These are phyloP conservation scores for Paracoccidioides lutzii DNA, from an alignment of 2,329 filamentous ascomycete species.

Conservation along the genomic window DNA sequence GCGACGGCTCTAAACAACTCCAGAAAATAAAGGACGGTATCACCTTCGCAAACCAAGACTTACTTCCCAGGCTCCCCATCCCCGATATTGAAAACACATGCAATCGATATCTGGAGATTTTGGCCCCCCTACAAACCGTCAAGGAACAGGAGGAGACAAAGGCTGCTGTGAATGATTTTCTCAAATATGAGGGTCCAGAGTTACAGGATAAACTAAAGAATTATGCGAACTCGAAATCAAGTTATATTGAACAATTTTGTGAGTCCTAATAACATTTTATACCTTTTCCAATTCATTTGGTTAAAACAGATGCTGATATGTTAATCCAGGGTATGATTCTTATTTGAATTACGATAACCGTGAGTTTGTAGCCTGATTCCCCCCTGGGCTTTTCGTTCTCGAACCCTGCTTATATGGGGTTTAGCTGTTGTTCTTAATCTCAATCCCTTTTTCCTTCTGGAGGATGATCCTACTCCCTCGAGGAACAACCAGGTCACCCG, in stretches of 20 bases:
- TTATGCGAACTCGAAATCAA: constrained; percentile 81
- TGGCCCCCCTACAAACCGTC: constrained; percentile 66
- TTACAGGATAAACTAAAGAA: constrained; percentile 80
- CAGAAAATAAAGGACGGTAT: constrained; percentile 48
- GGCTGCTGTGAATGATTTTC: constrained; percentile 68
- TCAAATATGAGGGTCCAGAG: constrained; percentile 65
- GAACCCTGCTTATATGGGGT: too few species aligned
- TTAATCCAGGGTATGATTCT: constrained; percentile 75
- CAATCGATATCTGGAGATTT: constrained; percentile 62
- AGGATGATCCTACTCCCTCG: constrained; percentile 93
- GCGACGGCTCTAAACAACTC: constrained; percentile 32
- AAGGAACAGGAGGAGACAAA: constrained; percentile 75
- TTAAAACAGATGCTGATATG: neutral
- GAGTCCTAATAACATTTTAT: constrained; percentile 29
- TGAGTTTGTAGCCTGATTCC: constrained; percentile 17
- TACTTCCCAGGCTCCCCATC: constrained; percentile 81
- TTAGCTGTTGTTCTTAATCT: constrained; percentile 80
- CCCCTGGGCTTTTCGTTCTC: neutral
- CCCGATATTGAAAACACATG: constrained; percentile 71
- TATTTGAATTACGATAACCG: constrained; percentile 95
- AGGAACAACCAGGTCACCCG: constrained; percentile 93
- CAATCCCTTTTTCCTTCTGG: constrained; percentile 93
- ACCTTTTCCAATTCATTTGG: neutral
- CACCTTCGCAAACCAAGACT: constrained; percentile 81
- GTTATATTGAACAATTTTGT: constrained; percentile 99